phyloP scores from a whole-genome alignment of 1,284 basidiomycete species.

The Trametes sp. region DNA sequence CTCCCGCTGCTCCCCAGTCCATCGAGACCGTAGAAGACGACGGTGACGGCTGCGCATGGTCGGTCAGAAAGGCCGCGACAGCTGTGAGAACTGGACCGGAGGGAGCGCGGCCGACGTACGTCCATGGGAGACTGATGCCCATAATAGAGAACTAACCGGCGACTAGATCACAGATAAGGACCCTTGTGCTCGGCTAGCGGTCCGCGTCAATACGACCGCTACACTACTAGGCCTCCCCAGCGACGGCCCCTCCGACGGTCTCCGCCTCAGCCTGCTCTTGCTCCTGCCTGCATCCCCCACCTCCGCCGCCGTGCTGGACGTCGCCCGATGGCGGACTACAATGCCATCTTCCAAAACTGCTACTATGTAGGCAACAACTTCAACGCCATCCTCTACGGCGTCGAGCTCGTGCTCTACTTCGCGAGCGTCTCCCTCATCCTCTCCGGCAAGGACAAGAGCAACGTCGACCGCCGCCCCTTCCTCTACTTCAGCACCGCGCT shows the following conservation, averaged over 20 bases:
- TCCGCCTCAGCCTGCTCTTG: not conserved
- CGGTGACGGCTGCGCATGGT: not conserved
- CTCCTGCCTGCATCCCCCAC: not conserved
- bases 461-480: conserved; percentile 16
- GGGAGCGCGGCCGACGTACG: conserved; percentile 3
- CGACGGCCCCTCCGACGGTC: not conserved
- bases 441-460: conserved; percentile 1
- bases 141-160: not conserved
- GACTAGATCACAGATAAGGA: conserved; percentile 4
- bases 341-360: conserved; percentile 18
- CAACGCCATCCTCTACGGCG: conserved; percentile 19
- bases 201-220: not conserved
- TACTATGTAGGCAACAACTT: conserved; percentile 20
- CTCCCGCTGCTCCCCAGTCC: not conserved
- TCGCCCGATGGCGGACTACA: conserved; percentile 9
- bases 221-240: not conserved
- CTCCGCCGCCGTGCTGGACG: not conserved
- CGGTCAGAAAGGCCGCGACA: not conserved
- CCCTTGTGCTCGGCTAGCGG: not conserved
- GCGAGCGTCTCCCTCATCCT: conserved; percentile 15
- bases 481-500: conserved; percentile 26
- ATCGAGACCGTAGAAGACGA: not conserved
- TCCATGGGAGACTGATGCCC: not conserved
- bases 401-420: conserved; percentile 26
- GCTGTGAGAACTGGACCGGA: conserved; percentile 1